Conservation (phyloP, 2,329 filamentous ascomycete species). For the Microcera coccophila region DNA sequence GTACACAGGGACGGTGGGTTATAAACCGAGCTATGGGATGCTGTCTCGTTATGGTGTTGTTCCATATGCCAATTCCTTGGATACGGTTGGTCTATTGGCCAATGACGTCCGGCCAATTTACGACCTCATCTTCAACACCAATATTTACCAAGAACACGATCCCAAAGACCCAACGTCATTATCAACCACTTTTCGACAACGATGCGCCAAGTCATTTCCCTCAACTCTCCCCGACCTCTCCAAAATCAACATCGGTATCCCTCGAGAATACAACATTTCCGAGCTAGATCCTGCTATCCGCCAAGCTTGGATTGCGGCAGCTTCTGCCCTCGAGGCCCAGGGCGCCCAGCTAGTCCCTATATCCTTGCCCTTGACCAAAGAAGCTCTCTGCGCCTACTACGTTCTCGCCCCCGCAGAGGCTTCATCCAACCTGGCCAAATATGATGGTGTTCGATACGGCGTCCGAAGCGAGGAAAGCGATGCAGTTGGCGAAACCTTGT, state of each 20-base stretch:
- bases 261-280: slow-evolving; percentile 79
- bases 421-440: slow-evolving; percentile 92
- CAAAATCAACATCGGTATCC: slow-evolving; percentile 51
- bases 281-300: slow-evolving; percentile 71
- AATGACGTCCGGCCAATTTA: slow-evolving; percentile 49
- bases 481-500: slow-evolving; percentile 62
- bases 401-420: slow-evolving; percentile 92
- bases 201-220: slow-evolving; percentile 36
- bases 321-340: slow-evolving; percentile 55
- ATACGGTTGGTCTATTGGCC: slow-evolving; percentile 79
- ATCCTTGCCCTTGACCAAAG: slow-evolving; percentile 76
- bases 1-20: slow-evolving; percentile 78
- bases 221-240: slow-evolving; percentile 24
- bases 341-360: slow-evolving; percentile 73
- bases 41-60: slow-evolving; percentile 82
- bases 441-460: slow-evolving; percentile 94
- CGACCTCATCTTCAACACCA: slow-evolving; percentile 48
- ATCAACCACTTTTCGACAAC: slow-evolving; percentile 48
- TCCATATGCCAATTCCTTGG: slow-evolving; percentile 87
- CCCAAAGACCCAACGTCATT: slow-evolving; percentile 71
- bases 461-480: slow-evolving; percentile 50
- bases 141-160: slow-evolving; percentile 56
- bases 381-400: slow-evolving; percentile 90
- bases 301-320: slow-evolving; percentile 62
- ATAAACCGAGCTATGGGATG: slow-evolving; percentile 88